Evolutionary conservation across 2,329 filamentous ascomycete species (phyloP).

Genomic region (Arachnopeziza araneosa): DNA sequence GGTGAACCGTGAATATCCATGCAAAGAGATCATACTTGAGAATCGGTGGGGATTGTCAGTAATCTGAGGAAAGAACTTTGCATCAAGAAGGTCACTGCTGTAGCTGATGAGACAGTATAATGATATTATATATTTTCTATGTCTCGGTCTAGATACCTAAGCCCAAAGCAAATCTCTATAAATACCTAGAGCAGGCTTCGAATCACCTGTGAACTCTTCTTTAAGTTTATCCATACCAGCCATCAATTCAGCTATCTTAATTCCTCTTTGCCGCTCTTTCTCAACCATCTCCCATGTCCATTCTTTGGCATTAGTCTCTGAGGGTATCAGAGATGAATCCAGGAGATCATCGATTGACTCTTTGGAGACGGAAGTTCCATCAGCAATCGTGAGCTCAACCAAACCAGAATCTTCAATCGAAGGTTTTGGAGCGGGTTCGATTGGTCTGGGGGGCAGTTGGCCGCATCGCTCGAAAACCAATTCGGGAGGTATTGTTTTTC

Average conservation of each 20-base stretch:
- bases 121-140: not conserved
- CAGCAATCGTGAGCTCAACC: slow-evolving; percentile 1
- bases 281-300: slow-evolving; percentile 58
- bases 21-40: too few species aligned
- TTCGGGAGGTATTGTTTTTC: slow-evolving; percentile 80
- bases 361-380: not conserved
- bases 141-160: not conserved
- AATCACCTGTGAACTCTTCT: slow-evolving; percentile 29
- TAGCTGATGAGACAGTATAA: too few species aligned
- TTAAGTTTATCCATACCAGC: slow-evolving; percentile 50
- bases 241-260: slow-evolving; percentile 51
- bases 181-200: slow-evolving; percentile 27
- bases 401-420: slow-evolving; percentile 22
- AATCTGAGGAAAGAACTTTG: too few species aligned
- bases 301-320: not conserved
- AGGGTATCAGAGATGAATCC: not conserved
- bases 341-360: not conserved
- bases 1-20: too few species aligned
- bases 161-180: slow-evolving; percentile 25
- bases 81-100: too few species aligned
- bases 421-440: slow-evolving; percentile 28
- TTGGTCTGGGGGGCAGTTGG: slow-evolving; percentile 68
- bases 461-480: slow-evolving; percentile 65
- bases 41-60: too few species aligned
- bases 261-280: slow-evolving; percentile 47